Evolutionary conservation across 768 basidiomycete species (phyloP), one percentile per base, ranked within the genome.

Genomic region (Tephrocybe sp.): DNA sequence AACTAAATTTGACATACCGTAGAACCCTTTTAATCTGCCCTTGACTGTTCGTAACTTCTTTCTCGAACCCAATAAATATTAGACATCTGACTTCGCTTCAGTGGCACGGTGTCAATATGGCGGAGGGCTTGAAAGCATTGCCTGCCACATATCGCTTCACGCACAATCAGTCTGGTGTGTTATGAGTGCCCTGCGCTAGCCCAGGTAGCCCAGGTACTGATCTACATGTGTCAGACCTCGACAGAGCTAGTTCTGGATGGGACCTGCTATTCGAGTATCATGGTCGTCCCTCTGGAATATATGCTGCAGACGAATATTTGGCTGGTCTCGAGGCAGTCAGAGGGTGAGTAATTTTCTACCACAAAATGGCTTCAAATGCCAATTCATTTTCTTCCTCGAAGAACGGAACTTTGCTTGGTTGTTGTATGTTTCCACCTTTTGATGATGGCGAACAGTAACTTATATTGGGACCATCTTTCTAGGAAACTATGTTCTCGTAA

Each of bases 401-500:
- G 79, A 39, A 80, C 80, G 1, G 79, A 82, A 50, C 65, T 80
- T 2, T 82, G 79, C 55, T 57, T 79, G 4, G 76, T 80, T 9
- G 79, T 80, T 53, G 77, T 77, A 55, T 11, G 74, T 70, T 2
- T 23, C 22, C 13, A 10, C 30, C 9, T 32, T 44, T 3, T 19
- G 17, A 8, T 33, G 11, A 20, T 16, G 2, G 7, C 14, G 20
- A 5, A 16, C 17, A 3, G 14, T 31, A 12, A 12, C 20, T 52
- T n/a, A 30, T 20, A 14, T 40, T 35, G 8, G 17, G 11, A 26
- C 14, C 34, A 43, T 39, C 4, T 38, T 17, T 6, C 1, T 45
- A 79, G 78, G 80, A 82, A 73, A 77, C 79, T 4, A 80, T 82
- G 79, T 80, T 80, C 63, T 80, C 79, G 76, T 78, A 55, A 42